Evolutionary conservation across 768 basidiomycete genomes (phyloP).

Genomic region (Xerocomellus amylosporus): DNA sequence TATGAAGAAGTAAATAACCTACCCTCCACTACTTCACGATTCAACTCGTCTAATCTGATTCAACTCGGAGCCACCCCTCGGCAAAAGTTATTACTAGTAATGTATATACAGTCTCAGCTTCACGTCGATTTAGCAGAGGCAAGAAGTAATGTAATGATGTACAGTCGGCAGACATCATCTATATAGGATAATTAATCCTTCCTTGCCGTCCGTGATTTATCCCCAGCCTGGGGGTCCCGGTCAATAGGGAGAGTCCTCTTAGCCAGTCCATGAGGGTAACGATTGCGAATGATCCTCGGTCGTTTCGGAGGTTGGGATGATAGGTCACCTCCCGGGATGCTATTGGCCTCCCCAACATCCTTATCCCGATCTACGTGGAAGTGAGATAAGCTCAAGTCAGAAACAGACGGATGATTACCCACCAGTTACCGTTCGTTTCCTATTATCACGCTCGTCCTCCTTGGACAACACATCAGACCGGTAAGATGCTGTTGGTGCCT

Average conservation of each 20-base stretch:
- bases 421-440: slow-evolving; percentile 74
- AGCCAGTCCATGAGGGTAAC: slow-evolving; percentile 51
- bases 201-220: slow-evolving; percentile 51
- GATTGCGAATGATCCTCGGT: slow-evolving; percentile 54
- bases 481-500: slow-evolving; percentile 42
- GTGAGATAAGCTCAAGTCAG: slow-evolving; percentile 2
- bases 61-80: slow-evolving; percentile 31
- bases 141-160: slow-evolving; percentile 18
- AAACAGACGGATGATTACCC: slow-evolving; percentile 20
- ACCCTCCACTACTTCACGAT: slow-evolving; percentile 33
- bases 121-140: slow-evolving; percentile 9
- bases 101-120: slow-evolving; percentile 13
- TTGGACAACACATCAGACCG: slow-evolving; percentile 43
- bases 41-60: slow-evolving; percentile 45
- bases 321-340: slow-evolving; percentile 37
- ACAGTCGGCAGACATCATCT: slow-evolving; percentile 8
- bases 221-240: slow-evolving; percentile 45
- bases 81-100: slow-evolving; percentile 22
- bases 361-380: slow-evolving; percentile 58
- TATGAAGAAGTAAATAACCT: slow-evolving; percentile 49
- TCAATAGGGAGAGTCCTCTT: slow-evolving; percentile 63
- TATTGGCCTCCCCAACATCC: slow-evolving; percentile 41
- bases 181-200: slow-evolving; percentile 43
- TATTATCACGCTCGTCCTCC: slow-evolving; percentile 64
- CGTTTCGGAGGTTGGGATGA: slow-evolving; percentile 53